Evolutionary conservation across 805 yeast genomes (phyloP), one percentile per base, ranked within the genome.

Genomic region (Tetrapisispora fleetii): DNA sequence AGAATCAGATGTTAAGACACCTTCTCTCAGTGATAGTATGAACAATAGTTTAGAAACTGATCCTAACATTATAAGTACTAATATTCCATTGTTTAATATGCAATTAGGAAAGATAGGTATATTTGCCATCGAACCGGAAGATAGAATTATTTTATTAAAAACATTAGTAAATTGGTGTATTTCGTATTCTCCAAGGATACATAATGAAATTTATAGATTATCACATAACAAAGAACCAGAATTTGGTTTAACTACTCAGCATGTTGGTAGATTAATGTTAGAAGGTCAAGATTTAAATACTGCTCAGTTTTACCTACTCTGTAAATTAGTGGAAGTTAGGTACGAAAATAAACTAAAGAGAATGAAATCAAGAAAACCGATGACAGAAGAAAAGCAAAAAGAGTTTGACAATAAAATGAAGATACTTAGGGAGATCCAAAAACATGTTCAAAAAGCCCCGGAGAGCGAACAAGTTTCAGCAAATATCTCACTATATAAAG

Each of bases 181-280:
- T 16, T 49, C 60, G 2, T 53, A 64, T 39, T 60, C 64, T 1
- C 51, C 54, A 4, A 49, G 50, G 35, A 52, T 64, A 21, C 68
- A 60, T 43, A 56, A 56, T 45, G 65, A 61, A 47, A 57, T 63
- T 9, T 54, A 58, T 38, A 53, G 54, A 19, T 44, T 61, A 6
- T 49, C 60, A 21, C 66, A 63, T 49, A 60, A 54, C 38, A 58
- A 58, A 33, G 67, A 64, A 36, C 59, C 63, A 11, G 50, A 58
- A 2, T 57, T 58, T 48, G 59, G 58, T 10, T 50, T 55, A n/a
- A 58, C 52, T n/a, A 60, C 64, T 3, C 46, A 45, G 18, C 61
- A 61, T 44, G 67, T 57, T 2, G 56, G 62, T 13, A 54, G 65
- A 36, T 56, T 53, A 30, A 24, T 56, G 16, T 52, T 57, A 11